Conservation (phyloP, 495 filamentous ascomycete genomes). For the Podospora australis region DNA sequence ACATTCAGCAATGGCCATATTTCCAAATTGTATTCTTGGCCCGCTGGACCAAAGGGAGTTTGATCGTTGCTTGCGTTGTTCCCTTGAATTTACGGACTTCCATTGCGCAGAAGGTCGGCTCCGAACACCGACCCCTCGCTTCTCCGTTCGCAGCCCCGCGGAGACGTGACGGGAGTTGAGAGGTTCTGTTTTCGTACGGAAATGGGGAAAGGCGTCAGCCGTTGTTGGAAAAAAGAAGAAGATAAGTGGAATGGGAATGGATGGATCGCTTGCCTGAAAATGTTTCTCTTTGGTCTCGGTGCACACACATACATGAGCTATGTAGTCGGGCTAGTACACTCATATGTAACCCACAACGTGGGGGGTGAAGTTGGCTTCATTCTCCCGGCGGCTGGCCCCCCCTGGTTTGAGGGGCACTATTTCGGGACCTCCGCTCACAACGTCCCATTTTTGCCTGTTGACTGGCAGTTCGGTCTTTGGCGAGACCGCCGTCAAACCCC, state of each 20-base stretch:
- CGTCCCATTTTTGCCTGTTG: constrained; percentile 12
- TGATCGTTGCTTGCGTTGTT: no score
- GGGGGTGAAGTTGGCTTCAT: constrained; percentile 6
- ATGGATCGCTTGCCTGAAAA: no score
- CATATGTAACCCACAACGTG: no score
- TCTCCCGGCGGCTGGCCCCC: constrained; percentile 11
- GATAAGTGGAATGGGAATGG: no score
- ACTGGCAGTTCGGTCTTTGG: constrained; percentile 4
- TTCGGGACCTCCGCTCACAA: constrained; percentile 8
- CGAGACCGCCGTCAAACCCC: neutral
- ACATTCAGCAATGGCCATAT: neutral
- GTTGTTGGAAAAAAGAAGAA: no score
- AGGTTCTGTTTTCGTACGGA: no score
- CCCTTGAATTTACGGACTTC: no score
- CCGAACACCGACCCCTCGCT: neutral
- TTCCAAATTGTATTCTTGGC: constrained; percentile 20
- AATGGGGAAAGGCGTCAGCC: no score
- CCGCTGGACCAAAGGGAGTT: neutral
- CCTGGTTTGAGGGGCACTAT: constrained; percentile 1
- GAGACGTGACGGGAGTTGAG: constrained; percentile 3
- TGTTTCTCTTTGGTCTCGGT: neutral
- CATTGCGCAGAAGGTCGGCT: constrained; percentile 1
- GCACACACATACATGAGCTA: neutral
- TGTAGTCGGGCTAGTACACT: neutral
- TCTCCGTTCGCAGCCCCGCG: neutral